Conservation (phyloP, 345 rosid species). For the Melastoma malabathricum region DNA sequence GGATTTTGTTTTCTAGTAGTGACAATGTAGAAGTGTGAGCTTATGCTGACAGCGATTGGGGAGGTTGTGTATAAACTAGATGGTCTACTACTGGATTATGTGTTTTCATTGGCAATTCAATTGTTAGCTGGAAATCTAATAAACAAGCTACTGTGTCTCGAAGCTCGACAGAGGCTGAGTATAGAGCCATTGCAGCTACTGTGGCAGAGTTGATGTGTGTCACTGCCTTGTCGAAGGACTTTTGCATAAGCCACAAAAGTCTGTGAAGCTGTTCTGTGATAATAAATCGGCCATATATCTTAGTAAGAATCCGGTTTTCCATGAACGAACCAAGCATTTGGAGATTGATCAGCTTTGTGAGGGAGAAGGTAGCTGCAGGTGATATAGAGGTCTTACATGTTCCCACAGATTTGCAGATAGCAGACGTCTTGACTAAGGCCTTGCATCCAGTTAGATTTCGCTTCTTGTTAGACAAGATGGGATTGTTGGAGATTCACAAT, state of each 20-base stretch:
- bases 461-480: background rate
- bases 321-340: background rate
- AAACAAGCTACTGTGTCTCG: background rate
- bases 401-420: background rate
- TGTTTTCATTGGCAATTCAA: background rate
- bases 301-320: background rate
- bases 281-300: background rate
- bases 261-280: background rate
- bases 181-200: background rate
- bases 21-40: no score
- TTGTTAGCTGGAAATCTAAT: background rate
- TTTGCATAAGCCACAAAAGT: background rate
- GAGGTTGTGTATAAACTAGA: background rate
- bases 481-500: background rate
- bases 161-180: background rate
- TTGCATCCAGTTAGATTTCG: background rate
- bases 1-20: background rate
- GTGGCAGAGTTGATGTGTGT: background rate
- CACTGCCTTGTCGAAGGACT: background rate
- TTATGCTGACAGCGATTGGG: background rate
- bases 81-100: background rate
- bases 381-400: background rate
- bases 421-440: background rate
- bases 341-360: background rate
- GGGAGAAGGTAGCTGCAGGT: background rate